Percentiles rank a stretch among this genome's conserved stretches.
Evolutionary conservation across 2,329 filamentous ascomycete species (phyloP).

Genomic region (Zopfia rhizophila): DNA sequence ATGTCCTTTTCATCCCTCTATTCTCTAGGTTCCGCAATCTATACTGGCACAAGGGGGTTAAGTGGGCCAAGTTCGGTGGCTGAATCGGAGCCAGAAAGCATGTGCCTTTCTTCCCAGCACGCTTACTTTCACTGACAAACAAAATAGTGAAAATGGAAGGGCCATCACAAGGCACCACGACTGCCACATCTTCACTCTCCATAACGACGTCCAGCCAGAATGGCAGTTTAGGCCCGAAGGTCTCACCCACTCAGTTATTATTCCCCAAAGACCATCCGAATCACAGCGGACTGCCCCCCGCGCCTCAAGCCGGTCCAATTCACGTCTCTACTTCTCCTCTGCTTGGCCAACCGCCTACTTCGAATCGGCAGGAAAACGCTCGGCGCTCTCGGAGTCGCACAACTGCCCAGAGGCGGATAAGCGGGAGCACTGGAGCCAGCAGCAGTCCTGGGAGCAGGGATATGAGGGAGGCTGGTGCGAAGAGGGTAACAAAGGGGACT

Average conservation of each 20-base stretch:
- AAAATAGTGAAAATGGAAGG: constrained; percentile 39
- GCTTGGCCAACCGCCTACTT: constrained; percentile 23
- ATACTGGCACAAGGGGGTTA: constrained; percentile 62
- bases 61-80: constrained; percentile 59
- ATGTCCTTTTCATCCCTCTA: constrained; percentile 79
- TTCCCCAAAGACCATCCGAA: constrained; percentile 42
- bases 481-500: constrained; percentile 63
- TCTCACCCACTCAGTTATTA: constrained; percentile 52
- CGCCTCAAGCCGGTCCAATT: constrained; percentile 16
- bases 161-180: constrained; percentile 49
- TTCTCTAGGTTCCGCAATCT: constrained; percentile 71
- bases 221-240: constrained; percentile 49
- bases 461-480: constrained; percentile 59
- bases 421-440: constrained; percentile 82
- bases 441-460: constrained; percentile 78
- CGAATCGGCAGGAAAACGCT: constrained; percentile 16
- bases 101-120: constrained; percentile 18
- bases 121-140: constrained; percentile 20
- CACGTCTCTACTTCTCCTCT: constrained; percentile 30
- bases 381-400: constrained; percentile 51
- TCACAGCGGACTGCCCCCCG: constrained; percentile 7
- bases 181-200: constrained; percentile 55
- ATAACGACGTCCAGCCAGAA: constrained; percentile 58
- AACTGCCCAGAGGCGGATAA: constrained; percentile 79
- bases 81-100: constrained; percentile 59